Evolutionary conservation across 2,329 filamentous ascomycete species (phyloP), one percentile per base, ranked within the genome.

Genomic region (Alternaria panax): DNA sequence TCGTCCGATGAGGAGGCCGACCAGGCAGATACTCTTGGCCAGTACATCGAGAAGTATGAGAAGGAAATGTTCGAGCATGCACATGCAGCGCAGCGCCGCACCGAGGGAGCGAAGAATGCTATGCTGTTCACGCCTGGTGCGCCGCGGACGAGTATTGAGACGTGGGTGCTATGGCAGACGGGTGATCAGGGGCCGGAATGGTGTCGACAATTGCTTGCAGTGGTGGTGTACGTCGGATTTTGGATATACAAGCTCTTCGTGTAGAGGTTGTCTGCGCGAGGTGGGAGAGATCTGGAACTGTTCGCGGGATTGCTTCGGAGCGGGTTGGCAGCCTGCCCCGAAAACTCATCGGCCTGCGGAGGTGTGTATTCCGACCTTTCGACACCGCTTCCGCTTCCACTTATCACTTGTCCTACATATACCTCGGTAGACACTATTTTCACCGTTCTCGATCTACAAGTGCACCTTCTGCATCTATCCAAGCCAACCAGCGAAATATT

Each of bases 71-170:
- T 78, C 50, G 54, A 45, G n/a, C 65, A 75, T 7, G 75, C 75
- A n/a, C 74, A 72, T 14, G 64, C 66, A 43, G 75, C 65, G n/a
- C 72, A 77, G 51, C 63, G 72, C 40, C 41, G 73, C 54, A 80
- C 78, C 9, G 81, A 81, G 47, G 82, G 85, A 54, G 67, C 80
- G 66, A 80, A 81, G 67, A 72, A 76, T 28, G 75, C 80, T 38
- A 84, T 82, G 80, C 79, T 85, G 65, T 82, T 83, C 59, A 83
- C 80, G 0, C 75, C 79, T 4, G 81, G 79, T 2, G 79, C 80
- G 9, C 84, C 84, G 18, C 72, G 79, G 43, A 71, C 75, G 4
- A 73, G 79, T 16, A 81, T 86, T 53, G 78, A 81, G 24, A 75
- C 64, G 25, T 80, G 60, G 58, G 42, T 69, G 3, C n/a, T 64